Base-by-base conservation (phyloP, 2,329 filamentous ascomycete species). In the Orbilia ellipsospora region DNA sequence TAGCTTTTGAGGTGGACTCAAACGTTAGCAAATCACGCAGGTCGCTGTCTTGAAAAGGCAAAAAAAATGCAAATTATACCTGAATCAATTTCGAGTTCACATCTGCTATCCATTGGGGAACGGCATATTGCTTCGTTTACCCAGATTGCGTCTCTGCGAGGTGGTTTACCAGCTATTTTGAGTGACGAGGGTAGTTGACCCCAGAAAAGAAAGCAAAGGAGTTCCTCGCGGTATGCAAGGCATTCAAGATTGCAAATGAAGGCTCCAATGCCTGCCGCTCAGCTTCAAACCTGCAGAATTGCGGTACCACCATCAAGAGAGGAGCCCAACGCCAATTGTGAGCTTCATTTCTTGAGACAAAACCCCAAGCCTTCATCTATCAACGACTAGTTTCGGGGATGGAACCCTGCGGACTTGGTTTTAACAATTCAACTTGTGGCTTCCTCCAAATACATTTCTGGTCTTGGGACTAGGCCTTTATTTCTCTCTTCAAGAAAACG, bases 201-300 rank as follows among this genome's bases (percentile, higher is more conserved):
- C 69, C 52, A 73, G 69, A 73, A n/a, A 55, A 62, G 69, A 67
- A 73, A 62, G 69, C 69, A 73, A 73, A 73, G 68, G 69, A 73
- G 69, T 73, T 73, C 69, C 69, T 73, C 62, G 48, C 31, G 26
- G 28, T 44, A 57, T 65, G 62, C 63, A 69, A 73, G 69, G 62
- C 28, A 18, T 18, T 57, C n/a, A 23, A 26, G 67, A 64, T 60
- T 73, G 62, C 40, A 57, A 48, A 18, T n/a, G 59, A 67, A 61
- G 57, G 36, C 23, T 42, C 63, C 51, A 54, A 60, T 60, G 63
- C 63, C 59, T 56, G 54, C 45, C 16, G 15, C 20, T 62, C 59
- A 20, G 61, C 52, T 63, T 36, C 45, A 23, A 36, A 60, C 16
- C 6, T 23, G 28, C n/a, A 36, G 31, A 36, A 64, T 42, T 42